These are phyloP conservation scores for Domatiomyces catenatus DNA, from an alignment of 2,329 filamentous ascomycete species.

Conservation along the genomic window DNA sequence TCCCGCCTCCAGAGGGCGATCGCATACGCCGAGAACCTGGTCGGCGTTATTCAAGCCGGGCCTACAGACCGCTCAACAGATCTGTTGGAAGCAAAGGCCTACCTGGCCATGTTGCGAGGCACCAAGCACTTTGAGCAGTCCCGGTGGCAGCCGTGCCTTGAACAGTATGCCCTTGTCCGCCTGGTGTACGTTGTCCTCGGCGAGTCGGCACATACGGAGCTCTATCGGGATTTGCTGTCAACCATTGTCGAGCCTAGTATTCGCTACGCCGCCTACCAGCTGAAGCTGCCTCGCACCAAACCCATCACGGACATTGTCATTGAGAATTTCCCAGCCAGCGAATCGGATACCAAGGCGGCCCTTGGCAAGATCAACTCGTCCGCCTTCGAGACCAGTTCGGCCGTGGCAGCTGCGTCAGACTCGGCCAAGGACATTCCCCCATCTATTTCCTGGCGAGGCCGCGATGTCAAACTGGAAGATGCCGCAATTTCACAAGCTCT, in stretches of 20 bases:
- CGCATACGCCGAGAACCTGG: conserved; percentile 52
- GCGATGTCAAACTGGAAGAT: conserved; percentile 79
- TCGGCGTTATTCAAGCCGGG: conserved; percentile 48
- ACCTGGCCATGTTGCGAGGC: conserved; percentile 60
- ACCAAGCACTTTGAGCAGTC: conserved; percentile 75
- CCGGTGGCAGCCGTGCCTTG: conserved; percentile 65
- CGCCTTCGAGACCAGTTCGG: conserved; percentile 38
- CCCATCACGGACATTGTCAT: conserved; percentile 65
- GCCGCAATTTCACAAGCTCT: conserved; percentile 78
- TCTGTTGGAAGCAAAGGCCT: conserved; percentile 72
- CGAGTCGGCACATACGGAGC: conserved; percentile 51
- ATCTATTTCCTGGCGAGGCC: conserved; percentile 69
- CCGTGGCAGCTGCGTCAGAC: conserved; percentile 36
- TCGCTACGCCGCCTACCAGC: conserved; percentile 84
- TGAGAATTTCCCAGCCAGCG: conserved; percentile 55
- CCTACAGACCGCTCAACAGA: conserved; percentile 50
- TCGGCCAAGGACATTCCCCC: conserved; percentile 43
- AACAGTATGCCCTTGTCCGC: conserved; percentile 58
- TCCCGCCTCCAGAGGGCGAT: conserved; percentile 73
- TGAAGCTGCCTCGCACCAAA: conserved; percentile 71
- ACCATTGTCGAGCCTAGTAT: conserved; percentile 86
- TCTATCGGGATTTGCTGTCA: conserved; percentile 71
- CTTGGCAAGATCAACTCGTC: conserved; percentile 56
- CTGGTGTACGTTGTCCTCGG: conserved; percentile 70
- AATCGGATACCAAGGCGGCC: conserved; percentile 31